phyloP scores from a whole-genome alignment of 192 early-diverging fungal genomes.

The Mortierella antarctica region DNA sequence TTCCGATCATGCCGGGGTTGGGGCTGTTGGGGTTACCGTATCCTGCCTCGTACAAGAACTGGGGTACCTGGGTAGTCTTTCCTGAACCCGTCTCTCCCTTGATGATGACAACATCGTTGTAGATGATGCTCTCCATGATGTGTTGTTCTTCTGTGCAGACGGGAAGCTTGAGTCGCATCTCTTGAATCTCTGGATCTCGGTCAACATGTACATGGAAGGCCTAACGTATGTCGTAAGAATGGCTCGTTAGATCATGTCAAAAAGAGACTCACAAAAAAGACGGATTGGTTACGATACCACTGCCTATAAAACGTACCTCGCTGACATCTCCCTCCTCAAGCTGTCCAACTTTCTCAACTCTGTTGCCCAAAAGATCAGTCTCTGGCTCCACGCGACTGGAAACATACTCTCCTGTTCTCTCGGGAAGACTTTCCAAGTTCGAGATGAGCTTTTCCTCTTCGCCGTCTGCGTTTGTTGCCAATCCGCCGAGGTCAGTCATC shows the following conservation, averaged over 20 bases:
- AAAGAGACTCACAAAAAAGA: background rate
- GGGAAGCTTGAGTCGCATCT: constrained; percentile 84
- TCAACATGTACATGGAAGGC: constrained; percentile 82
- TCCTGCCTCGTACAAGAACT: constrained; percentile 98
- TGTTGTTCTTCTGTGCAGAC: constrained; percentile 95
- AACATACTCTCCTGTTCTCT: constrained; percentile 31
- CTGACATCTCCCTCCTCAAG: constrained; percentile 28
- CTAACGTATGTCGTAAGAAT: constrained; percentile 9
- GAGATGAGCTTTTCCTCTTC: constrained; percentile 42
- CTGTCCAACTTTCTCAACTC: constrained; percentile 24
- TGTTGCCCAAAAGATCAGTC: constrained; percentile 35
- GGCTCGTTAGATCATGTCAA: too few relatives aligned
- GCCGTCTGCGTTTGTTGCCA: constrained; percentile 33
- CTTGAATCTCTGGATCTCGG: constrained; percentile 78
- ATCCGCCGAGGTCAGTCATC: constrained; percentile 52
- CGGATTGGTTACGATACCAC: background rate
- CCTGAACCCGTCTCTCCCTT: constrained; percentile 99
- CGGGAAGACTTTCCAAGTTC: constrained; percentile 33
- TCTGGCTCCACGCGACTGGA: constrained; percentile 43
- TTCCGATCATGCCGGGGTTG: constrained; percentile 93
- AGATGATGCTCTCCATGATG: constrained; percentile 96
- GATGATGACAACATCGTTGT: constrained; percentile 90
- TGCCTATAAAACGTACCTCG: constrained; percentile 8
- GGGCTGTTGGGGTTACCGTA: constrained; percentile 86
- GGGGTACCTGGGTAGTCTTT: constrained; percentile 97